A percentile compares a stretch with the other conserved stretches of the same genome.
Conservation (phyloP, 73 alveolate genomes). For the Tetrahymena thermophila region DNA sequence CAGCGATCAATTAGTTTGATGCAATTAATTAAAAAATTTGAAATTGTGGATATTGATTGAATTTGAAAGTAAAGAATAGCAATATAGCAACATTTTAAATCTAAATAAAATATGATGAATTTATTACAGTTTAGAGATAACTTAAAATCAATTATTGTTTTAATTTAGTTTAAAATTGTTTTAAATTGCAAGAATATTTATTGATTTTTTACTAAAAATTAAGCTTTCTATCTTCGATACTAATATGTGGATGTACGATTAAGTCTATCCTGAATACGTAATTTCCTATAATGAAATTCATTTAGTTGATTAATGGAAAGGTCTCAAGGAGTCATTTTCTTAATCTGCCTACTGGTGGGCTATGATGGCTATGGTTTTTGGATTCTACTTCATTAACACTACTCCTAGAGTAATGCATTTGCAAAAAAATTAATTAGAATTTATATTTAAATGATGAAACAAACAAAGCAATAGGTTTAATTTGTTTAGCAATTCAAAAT, state of each 20-base stretch:
- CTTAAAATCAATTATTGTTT: no score
- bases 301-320: not conserved
- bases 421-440: not conserved
- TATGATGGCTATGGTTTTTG: not conserved
- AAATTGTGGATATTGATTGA: not conserved
- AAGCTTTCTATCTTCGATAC: slow-evolving; percentile 33
- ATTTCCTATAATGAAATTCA: slow-evolving; percentile 17
- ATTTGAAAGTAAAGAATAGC: not conserved
- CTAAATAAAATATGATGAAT: not conserved
- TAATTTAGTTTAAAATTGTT: no score
- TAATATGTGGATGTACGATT: slow-evolving; percentile 29
- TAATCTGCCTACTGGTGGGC: slow-evolving; percentile 3
- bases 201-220: not conserved
- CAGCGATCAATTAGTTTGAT: not conserved
- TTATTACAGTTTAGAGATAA: no score
- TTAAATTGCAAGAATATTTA: not conserved
- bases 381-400: not conserved
- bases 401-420: not conserved
- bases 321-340: not conserved
- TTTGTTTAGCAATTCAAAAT: no score
- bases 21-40: no score
- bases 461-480: not conserved
- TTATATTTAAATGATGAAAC: not conserved
- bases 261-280: slow-evolving; percentile 34
- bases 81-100: no score